Conservation (phyloP, 192 early-diverging fungal genomes). For the Coemansia sp. region DNA sequence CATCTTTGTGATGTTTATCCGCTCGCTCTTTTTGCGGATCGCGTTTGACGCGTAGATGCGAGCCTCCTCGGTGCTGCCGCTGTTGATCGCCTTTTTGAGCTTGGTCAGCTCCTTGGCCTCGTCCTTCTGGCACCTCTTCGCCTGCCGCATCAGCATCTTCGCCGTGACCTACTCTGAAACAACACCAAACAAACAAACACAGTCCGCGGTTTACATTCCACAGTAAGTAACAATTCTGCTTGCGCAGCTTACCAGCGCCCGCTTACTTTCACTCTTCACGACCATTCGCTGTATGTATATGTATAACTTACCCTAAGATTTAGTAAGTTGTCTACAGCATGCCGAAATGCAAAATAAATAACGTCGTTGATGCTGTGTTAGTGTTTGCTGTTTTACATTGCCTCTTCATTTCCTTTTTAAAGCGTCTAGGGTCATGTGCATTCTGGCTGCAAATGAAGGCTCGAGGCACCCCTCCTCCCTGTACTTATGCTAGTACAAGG, state of each 20-base stretch:
- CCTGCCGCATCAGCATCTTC: conserved; percentile 81
- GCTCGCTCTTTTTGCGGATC: conserved; percentile 96
- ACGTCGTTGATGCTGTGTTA: neutral
- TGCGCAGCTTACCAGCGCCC: neutral
- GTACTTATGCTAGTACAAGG: neutral
- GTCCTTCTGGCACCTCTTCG: conserved; percentile 85
- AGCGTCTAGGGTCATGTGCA: no score
- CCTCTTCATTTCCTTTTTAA: neutral
- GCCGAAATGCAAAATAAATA: neutral
- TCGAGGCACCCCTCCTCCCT: neutral
- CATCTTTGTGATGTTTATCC: conserved; percentile 83
- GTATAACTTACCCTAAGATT: conserved; percentile 11
- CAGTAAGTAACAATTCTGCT: neutral
- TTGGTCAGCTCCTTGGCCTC: conserved; percentile 76
- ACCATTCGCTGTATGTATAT: neutral
- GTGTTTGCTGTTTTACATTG: neutral
- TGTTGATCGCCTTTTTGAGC: conserved; percentile 93
- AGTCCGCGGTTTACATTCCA: neutral
- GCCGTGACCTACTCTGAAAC: conserved; percentile 73
- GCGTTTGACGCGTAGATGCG: conserved; percentile 93
- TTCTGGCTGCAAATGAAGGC: no score
- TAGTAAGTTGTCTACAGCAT: conserved; percentile 12
- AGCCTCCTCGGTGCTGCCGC: conserved; percentile 89
- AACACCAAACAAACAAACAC: neutral
- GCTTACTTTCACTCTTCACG: neutral